A percentile compares a stretch with the other conserved stretches of the same genome.
Conservation (phyloP, 139 green algal species). For the Medakamo hakoo region DNA sequence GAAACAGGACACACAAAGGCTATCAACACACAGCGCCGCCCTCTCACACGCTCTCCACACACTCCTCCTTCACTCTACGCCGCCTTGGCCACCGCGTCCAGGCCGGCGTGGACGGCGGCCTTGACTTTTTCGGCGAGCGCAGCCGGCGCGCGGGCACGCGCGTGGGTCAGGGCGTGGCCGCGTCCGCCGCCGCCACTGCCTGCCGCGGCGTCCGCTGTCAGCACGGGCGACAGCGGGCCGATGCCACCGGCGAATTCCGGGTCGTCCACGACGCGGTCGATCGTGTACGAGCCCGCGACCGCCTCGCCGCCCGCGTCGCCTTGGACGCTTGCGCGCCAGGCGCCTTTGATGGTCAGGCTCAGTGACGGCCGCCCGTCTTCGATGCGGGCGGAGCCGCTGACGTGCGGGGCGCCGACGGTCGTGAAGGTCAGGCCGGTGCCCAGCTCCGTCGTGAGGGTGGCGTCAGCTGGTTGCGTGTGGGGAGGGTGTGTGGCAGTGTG, state of each 20-base stretch:
- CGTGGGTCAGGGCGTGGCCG: too few species aligned
- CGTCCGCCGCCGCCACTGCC: neutral
- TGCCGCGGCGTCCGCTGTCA: neutral
- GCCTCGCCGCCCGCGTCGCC: too few species aligned
- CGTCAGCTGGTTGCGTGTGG: too few species aligned
- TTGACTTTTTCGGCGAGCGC: neutral
- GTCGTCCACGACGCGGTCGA: neutral
- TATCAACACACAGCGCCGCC: neutral
- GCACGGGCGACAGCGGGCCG: neutral
- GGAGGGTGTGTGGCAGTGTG: too few species aligned
- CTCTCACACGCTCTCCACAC: neutral
- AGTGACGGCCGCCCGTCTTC: too few species aligned
- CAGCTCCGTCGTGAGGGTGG: too few species aligned
- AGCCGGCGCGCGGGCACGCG: too few species aligned
- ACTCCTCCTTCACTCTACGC: neutral
- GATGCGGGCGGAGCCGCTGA: neutral
- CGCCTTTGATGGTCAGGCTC: too few species aligned
- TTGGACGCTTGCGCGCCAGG: neutral
- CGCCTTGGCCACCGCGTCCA: neutral
- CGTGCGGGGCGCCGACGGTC: neutral
- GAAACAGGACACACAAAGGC: neutral
- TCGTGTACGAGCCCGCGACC: neutral
- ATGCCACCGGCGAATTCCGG: neutral
- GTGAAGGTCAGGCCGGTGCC: too few species aligned
- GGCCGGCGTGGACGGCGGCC: neutral